Evolutionary conservation across 345 rosid genomes (phyloP).

Genomic region (Eucalyptus sideroxylon): DNA sequence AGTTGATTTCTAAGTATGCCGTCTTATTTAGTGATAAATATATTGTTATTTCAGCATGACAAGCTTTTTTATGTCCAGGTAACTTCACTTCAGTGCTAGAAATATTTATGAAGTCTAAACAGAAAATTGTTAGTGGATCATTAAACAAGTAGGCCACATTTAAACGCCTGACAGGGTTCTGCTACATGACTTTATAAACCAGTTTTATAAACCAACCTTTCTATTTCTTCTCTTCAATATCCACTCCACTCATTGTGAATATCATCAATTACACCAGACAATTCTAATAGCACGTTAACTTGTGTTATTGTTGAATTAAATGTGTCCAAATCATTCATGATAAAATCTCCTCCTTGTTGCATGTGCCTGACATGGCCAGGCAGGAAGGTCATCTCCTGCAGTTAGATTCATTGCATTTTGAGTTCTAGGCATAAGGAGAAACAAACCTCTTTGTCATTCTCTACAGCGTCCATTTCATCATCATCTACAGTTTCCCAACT

Average conservation of each 20-base stretch:
- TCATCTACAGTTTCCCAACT: slow-evolving; percentile 95
- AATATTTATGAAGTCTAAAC: not conserved
- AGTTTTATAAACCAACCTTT: not conserved
- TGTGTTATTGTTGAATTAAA: not conserved
- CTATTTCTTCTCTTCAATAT: not conserved
- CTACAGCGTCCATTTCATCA: slow-evolving; percentile 51
- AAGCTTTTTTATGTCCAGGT: not conserved
- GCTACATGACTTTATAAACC: not conserved
- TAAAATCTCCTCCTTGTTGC: not conserved
- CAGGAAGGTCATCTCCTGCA: not conserved
- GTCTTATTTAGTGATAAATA: not conserved
- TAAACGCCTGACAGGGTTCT: not conserved
- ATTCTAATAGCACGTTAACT: not conserved
- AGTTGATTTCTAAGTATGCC: not conserved
- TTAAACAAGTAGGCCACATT: not conserved
- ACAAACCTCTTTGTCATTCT: slow-evolving; percentile 66
- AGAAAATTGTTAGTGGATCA: not conserved
- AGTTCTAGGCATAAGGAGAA: not conserved
- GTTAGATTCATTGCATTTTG: not conserved
- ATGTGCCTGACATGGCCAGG: not conserved
- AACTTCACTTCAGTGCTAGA: not conserved
- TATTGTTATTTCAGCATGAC: not conserved
- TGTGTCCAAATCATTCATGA: not conserved
- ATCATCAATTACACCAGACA: not conserved
- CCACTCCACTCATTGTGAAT: not conserved